These are phyloP conservation scores for Emergomyces orientalis DNA, from an alignment of 2,329 filamentous ascomycete genomes.

Conservation along the genomic window DNA sequence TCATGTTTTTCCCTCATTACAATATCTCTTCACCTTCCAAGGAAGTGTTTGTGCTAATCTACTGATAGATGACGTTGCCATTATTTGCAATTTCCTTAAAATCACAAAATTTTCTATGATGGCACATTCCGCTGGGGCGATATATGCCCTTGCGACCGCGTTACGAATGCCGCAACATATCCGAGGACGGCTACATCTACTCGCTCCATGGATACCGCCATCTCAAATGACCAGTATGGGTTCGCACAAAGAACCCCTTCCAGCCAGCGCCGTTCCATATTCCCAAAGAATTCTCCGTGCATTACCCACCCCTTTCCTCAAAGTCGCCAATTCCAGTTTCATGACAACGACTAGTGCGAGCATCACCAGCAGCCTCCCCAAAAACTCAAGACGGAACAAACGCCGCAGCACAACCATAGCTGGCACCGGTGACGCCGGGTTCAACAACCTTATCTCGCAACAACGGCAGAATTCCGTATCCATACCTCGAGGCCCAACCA, in stretches of 20 bases:
- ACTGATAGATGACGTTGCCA: slow-evolving; percentile 64
- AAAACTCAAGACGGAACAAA: slow-evolving; percentile 46
- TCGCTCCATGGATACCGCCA: slow-evolving; percentile 95
- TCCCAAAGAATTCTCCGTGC: slow-evolving; percentile 85
- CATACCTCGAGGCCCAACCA: slow-evolving; percentile 15
- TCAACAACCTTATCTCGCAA: slow-evolving; percentile 18
- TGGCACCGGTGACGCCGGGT: slow-evolving; percentile 14
- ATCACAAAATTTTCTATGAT: slow-evolving; percentile 95
- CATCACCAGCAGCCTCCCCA: slow-evolving; percentile 68
- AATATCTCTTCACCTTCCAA: slow-evolving; percentile 21
- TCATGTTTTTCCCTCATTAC: neutral
- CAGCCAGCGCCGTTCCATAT: slow-evolving; percentile 73
- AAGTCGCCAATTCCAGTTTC: slow-evolving; percentile 90
- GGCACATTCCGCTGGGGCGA: slow-evolving; percentile 93
- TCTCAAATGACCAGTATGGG: slow-evolving; percentile 80
- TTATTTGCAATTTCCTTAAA: slow-evolving; percentile 83
- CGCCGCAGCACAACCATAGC: slow-evolving; percentile 12
- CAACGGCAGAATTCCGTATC: slow-evolving; percentile 16
- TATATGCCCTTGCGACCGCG: slow-evolving; percentile 91
- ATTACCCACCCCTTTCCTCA: slow-evolving; percentile 80
- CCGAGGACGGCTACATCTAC: slow-evolving; percentile 81
- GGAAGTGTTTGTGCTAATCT: slow-evolving; percentile 32
- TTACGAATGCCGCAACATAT: slow-evolving; percentile 94
- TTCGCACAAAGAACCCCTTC: slow-evolving; percentile 62
- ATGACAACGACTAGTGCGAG: slow-evolving; percentile 86